Base-by-base conservation (phyloP, 2,329 filamentous ascomycete genomes). In the Verticillium nonalfalfae region DNA sequence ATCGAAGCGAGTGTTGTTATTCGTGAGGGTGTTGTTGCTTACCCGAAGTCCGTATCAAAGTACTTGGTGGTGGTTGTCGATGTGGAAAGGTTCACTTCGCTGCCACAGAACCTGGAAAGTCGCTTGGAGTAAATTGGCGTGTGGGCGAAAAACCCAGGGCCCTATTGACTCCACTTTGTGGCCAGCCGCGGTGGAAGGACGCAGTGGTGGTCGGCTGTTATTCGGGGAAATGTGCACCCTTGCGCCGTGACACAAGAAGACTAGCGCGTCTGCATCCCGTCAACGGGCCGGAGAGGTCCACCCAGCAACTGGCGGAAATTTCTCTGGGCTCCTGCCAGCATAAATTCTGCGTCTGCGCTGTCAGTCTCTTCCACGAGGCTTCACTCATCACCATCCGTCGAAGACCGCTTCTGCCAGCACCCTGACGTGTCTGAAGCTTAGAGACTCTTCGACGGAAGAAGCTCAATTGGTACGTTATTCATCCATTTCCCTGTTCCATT, bases 1-100 rank as follows among this genome's bases (percentile, higher is more conserved):
- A 59, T 60, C 63, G 59, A 68, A 66, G 66, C 68, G 67, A 65
- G 65, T 68, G 67, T 68, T 56, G 60, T 60, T 54, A 21, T 40
- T 40, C 57, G 57, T 50, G 26, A 40, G 36, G 39, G 38, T 50
- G 26, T 50, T 21, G 33, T 56, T 59, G 58, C 58, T 59, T 59
- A 59, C 58, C 58, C 34, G 56, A 58, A 58, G 35, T 34, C 54
- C 26, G 33, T 56, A 52, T 52, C 45, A 33, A 56, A 56, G 54
- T 56, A 35, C 54, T 56, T 56, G 54, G 54, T 56, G 54, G 18
- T 56, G 54, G 26, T 33, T 56, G 57, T 58, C 38, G 57, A 45
- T 33, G 45, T 52, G 45, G 45, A 52, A 52, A 52, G 45, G 45
- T 52, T 52, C 45, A 52, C 45, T 52, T 52, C 45, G 45, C 45